Evolutionary conservation across 2,329 filamentous ascomycete genomes (phyloP).

Genomic region (Gyromitra esculenta): DNA sequence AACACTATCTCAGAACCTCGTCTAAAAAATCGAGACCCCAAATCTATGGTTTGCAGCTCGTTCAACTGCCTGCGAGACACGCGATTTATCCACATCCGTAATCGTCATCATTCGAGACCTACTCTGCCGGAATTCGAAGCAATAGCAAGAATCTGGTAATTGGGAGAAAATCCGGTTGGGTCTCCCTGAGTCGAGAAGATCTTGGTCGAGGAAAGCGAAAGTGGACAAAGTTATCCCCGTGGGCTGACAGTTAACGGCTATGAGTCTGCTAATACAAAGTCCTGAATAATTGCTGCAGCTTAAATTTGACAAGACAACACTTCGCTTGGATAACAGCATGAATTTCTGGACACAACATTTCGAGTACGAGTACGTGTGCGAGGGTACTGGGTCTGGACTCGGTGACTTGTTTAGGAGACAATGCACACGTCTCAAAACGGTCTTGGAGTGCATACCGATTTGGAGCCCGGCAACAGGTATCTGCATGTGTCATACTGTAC

Average conservation of each 20-base stretch:
- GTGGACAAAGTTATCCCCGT: too few relatives aligned
- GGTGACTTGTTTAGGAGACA: constrained; percentile 23
- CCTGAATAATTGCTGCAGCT: not conserved
- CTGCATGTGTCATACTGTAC: constrained; percentile 41
- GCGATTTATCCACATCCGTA: too few relatives aligned
- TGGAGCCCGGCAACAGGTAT: constrained; percentile 16
- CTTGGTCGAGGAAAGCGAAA: too few relatives aligned
- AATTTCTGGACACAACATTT: constrained; percentile 2
- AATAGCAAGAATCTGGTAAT: too few relatives aligned
- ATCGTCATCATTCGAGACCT: too few relatives aligned
- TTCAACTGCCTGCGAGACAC: too few relatives aligned
- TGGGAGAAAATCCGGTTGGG: too few relatives aligned
- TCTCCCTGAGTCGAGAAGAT: too few relatives aligned
- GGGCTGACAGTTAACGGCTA: not conserved
- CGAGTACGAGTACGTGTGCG: not conserved
- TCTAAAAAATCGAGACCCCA: too few relatives aligned
- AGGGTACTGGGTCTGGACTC: constrained; percentile 12
- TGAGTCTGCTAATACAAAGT: not conserved
- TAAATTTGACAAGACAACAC: not conserved
- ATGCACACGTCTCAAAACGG: constrained; percentile 27
- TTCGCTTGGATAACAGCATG: not conserved
- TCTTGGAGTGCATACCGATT: constrained; percentile 13
- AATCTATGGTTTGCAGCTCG: too few relatives aligned
- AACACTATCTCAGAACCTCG: too few relatives aligned
- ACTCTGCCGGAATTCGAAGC: too few relatives aligned